Base-by-base conservation (phyloP, 2,329 filamentous ascomycete species). In the Aspergillus novoparasiticus region DNA sequence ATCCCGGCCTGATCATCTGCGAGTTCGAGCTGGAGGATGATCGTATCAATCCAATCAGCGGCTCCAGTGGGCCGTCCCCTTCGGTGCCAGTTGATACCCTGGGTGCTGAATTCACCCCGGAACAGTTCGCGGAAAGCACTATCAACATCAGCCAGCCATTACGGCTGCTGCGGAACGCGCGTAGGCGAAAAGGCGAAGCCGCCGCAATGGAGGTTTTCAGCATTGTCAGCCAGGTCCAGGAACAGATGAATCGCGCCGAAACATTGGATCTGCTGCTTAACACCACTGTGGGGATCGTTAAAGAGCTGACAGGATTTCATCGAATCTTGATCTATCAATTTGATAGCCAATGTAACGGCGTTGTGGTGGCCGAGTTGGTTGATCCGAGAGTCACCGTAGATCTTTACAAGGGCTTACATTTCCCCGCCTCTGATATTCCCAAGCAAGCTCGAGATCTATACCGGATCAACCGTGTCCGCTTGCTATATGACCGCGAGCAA, bases 321-420 rank as follows among this genome's bases (percentile, higher is more conserved):
- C 90, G 93, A 14, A 92, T 96, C 55, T 94, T 97, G 91, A 86
- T 97, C 2, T 97, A 96, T 72, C 92, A 96, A 75, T 97, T 97
- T 67, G 93, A 97, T 75, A 83, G 88, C 5, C 78, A 84, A 1
- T 95, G 90, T 83, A 96, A 96, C 70, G 93, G 93, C 21, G 89
- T 91, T 61, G 93, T 96, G 1, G 93, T 96, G 5, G 93, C 93
- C 0, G 93, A 97, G 74, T 81, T 96, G 12, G 90, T 96, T 10
- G 91, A 97, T 73, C 91, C 91, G 1, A 83, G 87, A 21, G 88
- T 89, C 36, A 94, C 92, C 0, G 89, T 90, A 60, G 93, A 96
- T 75, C 80, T 96, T 0, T 97, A 93, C 80, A 92, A 94, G 72
- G 93, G 93, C 0, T 82, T 97, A 4, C 90, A 95, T 73, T 97